Evolutionary conservation across 345 rosid species (phyloP), one percentile per base, ranked within the genome.

Genomic region (Hibiscus mutabilis): DNA sequence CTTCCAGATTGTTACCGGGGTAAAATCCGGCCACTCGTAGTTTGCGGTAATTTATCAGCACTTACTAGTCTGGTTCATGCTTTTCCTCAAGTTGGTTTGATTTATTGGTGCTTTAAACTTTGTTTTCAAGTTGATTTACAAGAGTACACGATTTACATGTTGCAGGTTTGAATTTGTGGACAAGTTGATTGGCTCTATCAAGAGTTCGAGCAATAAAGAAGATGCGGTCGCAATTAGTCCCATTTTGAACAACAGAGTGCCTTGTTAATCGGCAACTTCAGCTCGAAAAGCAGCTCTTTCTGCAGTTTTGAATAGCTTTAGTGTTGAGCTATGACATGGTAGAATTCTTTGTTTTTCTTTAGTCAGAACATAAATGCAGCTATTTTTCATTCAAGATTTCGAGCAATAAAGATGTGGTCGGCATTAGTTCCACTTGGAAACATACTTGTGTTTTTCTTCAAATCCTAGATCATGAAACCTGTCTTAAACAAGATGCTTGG

Each of bases 1-100:
- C 68, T 84, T 80, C 82, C 92, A 86, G 84, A 83, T 88, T 73
- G 66, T 88, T 61, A 83, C 87, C 0, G 92, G 92, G 9, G 86
- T 86, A 66, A 82, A 84, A 52, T 82, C 92, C 3, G 66, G 60
- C 5, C 5, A 31, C 27, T 68, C 6, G n/a, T 69, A 14, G 21
- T 40, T 21, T 63, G 35, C 25, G 69, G 69, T 66, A 46, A 66
- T 46, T 46, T 24, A 46, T 4, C 21, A 14, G 55, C 35, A 46
- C 19, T 22, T 13, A 31, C 3, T 31, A 31, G n/a, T 64, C 18
- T 64, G 53, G 27, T 64, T 46, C 33, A 22, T 66, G 12, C 19
- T 66, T 15, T 35, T 35, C 40, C 40, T 35, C 40, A 35, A 35
- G 9, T 35, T 35, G 40, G 40, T 35, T 35, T 35, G 8, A 35